Base-by-base conservation (phyloP, 805 yeast genomes). In the Ogataea henricii region DNA sequence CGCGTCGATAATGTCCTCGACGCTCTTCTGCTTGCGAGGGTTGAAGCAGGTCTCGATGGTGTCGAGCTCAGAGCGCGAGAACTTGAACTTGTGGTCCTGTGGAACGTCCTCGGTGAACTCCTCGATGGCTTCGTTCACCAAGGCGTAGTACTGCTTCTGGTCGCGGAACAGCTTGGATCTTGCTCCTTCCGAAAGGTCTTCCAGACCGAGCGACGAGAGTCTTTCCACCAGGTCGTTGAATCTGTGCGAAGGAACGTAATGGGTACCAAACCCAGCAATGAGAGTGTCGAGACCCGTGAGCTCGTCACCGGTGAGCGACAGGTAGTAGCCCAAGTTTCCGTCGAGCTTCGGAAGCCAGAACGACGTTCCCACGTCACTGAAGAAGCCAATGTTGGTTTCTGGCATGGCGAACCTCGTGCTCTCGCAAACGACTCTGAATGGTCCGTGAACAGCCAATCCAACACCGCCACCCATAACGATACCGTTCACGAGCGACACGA, bases 381-480 rank as follows among this genome's bases (percentile, higher is more conserved):
- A 87, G 67, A 89, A 89, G 1, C 99, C 99, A 65, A 94, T 94
- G 61, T 88, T 90, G 76, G 95, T 87, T 69, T 94, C 98, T 7
- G 99, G 98, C 99, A 94, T 94, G 52, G 98, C 96, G 71, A 90
- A 79, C 64, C 84, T 78, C 9, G 98, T 91, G 59, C 80, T 78
- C 59, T 92, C 97, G 35, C 96, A 87, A n/a, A 95, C 96, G 32
- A 94, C 72, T 62, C 98, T 81, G 74, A 92, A 92, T 3, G 97
- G 92, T 10, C 89, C 85, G 68, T 94, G 98, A 35, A 89, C 85
- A 0, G 92, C 77, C 38, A 94, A 71, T 4, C 99, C 98, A 37
- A 90, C 96, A 58, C 98, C 98, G 44, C 98, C 98, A 46, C 98
- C 99, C 96, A 94, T 89, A 22, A 92, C 89, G 58, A 92, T 88